A percentile compares a stretch with the other conserved stretches of the same genome.
These are phyloP conservation scores for Angophora floribunda DNA, from an alignment of 345 rosid species.

Conservation along the genomic window DNA sequence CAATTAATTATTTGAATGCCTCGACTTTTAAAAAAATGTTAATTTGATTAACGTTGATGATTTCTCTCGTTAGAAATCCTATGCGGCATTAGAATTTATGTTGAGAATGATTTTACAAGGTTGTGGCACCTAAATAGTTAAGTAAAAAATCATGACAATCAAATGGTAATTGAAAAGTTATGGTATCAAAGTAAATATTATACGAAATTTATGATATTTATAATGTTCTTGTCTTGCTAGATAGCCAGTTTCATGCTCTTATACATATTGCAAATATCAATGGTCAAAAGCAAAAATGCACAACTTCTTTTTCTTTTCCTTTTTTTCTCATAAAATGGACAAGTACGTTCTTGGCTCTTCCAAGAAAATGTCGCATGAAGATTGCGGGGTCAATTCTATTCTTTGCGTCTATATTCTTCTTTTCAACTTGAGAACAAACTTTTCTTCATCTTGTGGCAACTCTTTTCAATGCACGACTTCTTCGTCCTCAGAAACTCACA, in stretches of 20 bases:
- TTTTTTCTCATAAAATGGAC: neutral
- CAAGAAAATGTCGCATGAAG: neutral
- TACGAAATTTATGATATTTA: neutral
- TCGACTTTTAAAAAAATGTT: neutral
- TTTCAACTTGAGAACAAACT: neutral
- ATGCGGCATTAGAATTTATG: neutral
- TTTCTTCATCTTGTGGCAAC: neutral
- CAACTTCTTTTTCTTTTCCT: neutral
- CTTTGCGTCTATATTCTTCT: neutral
- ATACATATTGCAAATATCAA: neutral
- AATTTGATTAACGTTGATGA: rapidly evolving
- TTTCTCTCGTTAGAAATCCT: neutral
- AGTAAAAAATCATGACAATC: neutral
- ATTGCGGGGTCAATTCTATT: neutral
- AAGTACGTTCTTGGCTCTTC: neutral
- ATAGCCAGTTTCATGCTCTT: neutral
- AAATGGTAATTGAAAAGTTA: neutral
- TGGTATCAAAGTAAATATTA: neutral
- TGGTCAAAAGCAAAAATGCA: neutral
- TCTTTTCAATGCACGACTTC: neutral
- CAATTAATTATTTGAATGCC: neutral
- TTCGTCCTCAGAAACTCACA: neutral
- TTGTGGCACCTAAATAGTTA: neutral
- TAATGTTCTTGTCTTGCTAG: neutral
- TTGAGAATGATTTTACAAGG: neutral